These are phyloP conservation scores for Polymyxa betae DNA, from an alignment of 208 protist species.

Conservation along the genomic window DNA sequence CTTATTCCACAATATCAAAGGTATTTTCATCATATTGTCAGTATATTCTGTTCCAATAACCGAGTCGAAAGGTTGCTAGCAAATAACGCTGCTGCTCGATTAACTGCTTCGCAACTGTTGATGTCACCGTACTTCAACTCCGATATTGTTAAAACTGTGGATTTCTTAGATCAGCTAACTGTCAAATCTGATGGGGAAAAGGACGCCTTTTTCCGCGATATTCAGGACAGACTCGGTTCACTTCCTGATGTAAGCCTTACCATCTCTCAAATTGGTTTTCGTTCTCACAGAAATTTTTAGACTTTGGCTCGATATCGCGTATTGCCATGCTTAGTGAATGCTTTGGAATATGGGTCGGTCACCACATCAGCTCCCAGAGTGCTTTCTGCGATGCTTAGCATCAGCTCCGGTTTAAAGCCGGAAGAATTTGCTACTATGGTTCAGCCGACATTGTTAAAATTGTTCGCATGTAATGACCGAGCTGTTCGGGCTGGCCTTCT, in stretches of 20 bases:
- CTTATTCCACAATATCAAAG: conserved; percentile 33
- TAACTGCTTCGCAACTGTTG: background rate
- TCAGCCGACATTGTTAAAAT: background rate
- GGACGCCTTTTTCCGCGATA: conserved; percentile 5
- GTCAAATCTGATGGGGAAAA: background rate
- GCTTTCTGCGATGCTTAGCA: conserved; percentile 2
- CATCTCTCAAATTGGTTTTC: background rate
- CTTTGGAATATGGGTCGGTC: conserved; percentile 13
- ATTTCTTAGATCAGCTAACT: conserved; percentile 29
- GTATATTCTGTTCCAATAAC: background rate
- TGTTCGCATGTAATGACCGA: conserved; percentile 47
- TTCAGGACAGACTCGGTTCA: background rate
- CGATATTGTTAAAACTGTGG: conserved; percentile 38
- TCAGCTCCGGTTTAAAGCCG: background rate
- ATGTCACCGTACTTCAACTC: background rate
- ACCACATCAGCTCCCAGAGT: background rate
- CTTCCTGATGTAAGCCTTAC: background rate
- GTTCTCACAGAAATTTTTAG: background rate
- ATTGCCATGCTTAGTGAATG: background rate
- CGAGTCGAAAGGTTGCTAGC: background rate
- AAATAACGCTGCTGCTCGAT: background rate
- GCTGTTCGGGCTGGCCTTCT: conserved; percentile 31
- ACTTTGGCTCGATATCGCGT: background rate
- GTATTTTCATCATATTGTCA: background rate
- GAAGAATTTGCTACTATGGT: conserved; percentile 14